A percentile compares a stretch with the other conserved stretches of the same genome.
phyloP scores from a whole-genome alignment of 1,284 basidiomycete genomes.

The Stygiomarasmius scandens region DNA sequence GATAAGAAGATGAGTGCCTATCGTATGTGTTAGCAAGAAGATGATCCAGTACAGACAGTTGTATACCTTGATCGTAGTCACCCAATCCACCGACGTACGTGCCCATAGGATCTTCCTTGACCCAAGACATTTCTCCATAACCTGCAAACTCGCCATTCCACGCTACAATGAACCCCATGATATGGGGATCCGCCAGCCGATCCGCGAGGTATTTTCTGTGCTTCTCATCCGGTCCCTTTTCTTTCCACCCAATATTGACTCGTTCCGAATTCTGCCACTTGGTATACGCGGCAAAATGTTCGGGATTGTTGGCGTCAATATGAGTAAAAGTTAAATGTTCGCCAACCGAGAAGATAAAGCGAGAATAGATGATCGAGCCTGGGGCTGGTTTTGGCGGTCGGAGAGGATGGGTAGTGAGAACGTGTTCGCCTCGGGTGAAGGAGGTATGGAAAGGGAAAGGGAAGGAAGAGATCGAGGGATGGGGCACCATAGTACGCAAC shows the following conservation, averaged over 20 bases:
- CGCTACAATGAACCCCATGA: constrained; percentile 17
- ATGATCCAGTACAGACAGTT: background rate
- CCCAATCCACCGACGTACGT: constrained; percentile 21
- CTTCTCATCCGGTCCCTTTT: constrained; percentile 19
- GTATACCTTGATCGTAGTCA: constrained; percentile 19
- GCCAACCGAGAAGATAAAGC: constrained; percentile 16
- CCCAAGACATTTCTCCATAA: constrained; percentile 21
- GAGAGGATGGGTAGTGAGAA: constrained; percentile 20
- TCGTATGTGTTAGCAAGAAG: background rate
- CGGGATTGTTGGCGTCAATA: constrained; percentile 19
- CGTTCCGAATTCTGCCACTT: constrained; percentile 22
- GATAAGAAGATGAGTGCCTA: constrained; percentile 20
- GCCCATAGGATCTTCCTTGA: constrained; percentile 21
- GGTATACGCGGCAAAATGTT: constrained; percentile 18
- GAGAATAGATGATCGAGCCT: constrained; percentile 17
- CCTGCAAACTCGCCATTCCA: constrained; percentile 21
- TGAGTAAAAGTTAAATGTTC: constrained; percentile 19
- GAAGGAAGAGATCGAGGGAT: constrained; percentile 10
- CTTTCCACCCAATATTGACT: constrained; percentile 21
- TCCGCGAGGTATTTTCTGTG: constrained; percentile 17
- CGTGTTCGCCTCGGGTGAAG: constrained; percentile 20
- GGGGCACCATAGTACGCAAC: constrained; percentile 15
- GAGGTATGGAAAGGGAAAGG: constrained; percentile 17
- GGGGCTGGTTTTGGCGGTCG: constrained; percentile 22
- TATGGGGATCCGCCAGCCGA: constrained; percentile 18